phyloP scores from a whole-genome alignment of 2,329 filamentous ascomycete species.

The Pleomassaria siparia region DNA sequence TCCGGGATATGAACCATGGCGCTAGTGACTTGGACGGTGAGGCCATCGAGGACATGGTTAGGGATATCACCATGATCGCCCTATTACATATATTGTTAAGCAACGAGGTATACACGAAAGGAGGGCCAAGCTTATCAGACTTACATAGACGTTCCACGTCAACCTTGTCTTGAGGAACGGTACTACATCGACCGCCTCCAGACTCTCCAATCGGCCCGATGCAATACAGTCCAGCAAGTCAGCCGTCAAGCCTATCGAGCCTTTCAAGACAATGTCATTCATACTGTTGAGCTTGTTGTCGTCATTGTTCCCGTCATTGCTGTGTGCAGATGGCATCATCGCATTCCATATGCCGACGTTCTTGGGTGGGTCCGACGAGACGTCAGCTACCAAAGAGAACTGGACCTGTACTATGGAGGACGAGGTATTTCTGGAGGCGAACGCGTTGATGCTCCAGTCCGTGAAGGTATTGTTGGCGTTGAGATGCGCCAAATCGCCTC shows the following conservation, averaged over 20 bases:
- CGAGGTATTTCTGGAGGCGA: slow-evolving; percentile 8
- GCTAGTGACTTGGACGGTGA: slow-evolving; percentile 22
- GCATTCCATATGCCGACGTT: slow-evolving; percentile 32
- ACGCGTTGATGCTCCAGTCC: slow-evolving; percentile 28
- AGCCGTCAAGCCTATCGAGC: slow-evolving; percentile 27
- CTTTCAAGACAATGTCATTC: slow-evolving; percentile 12
- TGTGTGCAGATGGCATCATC: slow-evolving; percentile 18
- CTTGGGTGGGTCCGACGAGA: slow-evolving; percentile 15
- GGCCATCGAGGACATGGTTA: slow-evolving; percentile 8
- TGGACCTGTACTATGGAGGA: slow-evolving; percentile 24
- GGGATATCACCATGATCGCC: slow-evolving; percentile 17
- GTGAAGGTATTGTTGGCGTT: slow-evolving; percentile 15
- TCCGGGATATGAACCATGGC: slow-evolving; percentile 19
- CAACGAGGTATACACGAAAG: neutral
- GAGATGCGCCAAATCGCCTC: slow-evolving; percentile 1
- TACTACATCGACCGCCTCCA: slow-evolving; percentile 24
- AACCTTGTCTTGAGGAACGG: slow-evolving; percentile 28
- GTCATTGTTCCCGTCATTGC: slow-evolving; percentile 36
- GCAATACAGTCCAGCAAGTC: slow-evolving; percentile 27
- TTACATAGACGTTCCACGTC: slow-evolving; percentile 32
- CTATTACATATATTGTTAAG: slow-evolving; percentile 6
- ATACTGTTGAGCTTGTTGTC: slow-evolving; percentile 45
- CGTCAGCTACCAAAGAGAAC: slow-evolving; percentile 22
- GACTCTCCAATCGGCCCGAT: slow-evolving; percentile 18
- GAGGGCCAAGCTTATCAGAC: too few relatives aligned